Base-by-base conservation (phyloP, 176 grass and related monocot genomes). In the Oryza coarctata region DNA sequence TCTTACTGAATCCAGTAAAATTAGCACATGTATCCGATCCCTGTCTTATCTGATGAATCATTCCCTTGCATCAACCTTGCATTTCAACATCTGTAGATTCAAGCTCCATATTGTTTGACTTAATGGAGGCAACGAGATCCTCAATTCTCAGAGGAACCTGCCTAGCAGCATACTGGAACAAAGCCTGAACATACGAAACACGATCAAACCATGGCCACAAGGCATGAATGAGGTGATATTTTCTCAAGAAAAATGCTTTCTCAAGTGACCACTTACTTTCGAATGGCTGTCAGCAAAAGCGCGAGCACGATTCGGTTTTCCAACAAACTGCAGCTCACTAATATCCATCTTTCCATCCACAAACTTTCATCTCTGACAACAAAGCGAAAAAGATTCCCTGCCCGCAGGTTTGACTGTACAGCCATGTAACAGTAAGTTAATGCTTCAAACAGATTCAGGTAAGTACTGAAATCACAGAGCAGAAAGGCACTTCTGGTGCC, bases 161-260 rank as follows among this genome's bases (percentile, higher is more conserved):
- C 15, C 96, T 92, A 65, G 90, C 92, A 69, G 93, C 88, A 88
- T 93, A 91, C 80, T 98, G 96, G 77, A 98, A 98, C 79, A 98
- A 91, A 84, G 82, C 90, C 96, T 98, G 79, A 79, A 85, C 3
- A 43, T 71, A 67, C 12, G 38, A 80, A 83, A 79, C 1, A 36
- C 9, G 55, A 70, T 55, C 50, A 55, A 22, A 65, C n/a, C 8
- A 76, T 23, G 58, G 30, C 13, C 52, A 75, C n/a, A 86, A 70
- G 60, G n/a, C 45, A 81, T 70, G 41, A 72, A 27, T 12, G 33
- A 0, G 31, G 10, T 3, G 55, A 69, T 63, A 71, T 68, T 65
- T n/a, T 18, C 82, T 78, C 20, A 83, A 66, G 2, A 60, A 23
- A 23, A 81, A 72, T 74, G 50, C 67, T 63, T 32, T 71, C 58